phyloP scores from a whole-genome alignment of 176 grass and related monocot genomes.

The Zizania latifolia region DNA sequence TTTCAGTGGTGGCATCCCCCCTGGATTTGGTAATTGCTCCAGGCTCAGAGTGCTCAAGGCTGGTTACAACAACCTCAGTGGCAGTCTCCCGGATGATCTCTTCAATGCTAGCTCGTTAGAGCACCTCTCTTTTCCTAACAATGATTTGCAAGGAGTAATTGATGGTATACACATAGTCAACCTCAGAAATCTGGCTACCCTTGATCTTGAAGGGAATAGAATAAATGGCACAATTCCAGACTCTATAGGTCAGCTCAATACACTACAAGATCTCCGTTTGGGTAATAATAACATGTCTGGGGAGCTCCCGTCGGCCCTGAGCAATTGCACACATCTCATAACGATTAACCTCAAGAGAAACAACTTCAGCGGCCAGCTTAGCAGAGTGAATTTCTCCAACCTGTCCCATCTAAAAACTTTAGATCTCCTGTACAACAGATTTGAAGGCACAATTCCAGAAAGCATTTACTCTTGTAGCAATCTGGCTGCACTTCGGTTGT shows the following conservation, averaged over 20 bases:
- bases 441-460: slow-evolving; percentile 37
- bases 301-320: slow-evolving; percentile 28
- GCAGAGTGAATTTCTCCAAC: slow-evolving; percentile 31
- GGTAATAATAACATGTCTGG: slow-evolving; percentile 22
- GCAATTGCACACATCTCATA: slow-evolving; percentile 27
- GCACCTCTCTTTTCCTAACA: slow-evolving; percentile 26
- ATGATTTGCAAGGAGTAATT: slow-evolving; percentile 11
- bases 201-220: slow-evolving; percentile 28
- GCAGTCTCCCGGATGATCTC: slow-evolving; percentile 27
- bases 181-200: slow-evolving; percentile 20
- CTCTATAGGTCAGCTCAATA: slow-evolving; percentile 31
- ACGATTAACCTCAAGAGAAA: slow-evolving; percentile 19
- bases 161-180: neutral
- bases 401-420: slow-evolving; percentile 14
- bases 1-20: slow-evolving; percentile 16
- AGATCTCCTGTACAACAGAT: slow-evolving; percentile 24
- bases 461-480: slow-evolving; percentile 39
- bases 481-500: slow-evolving; percentile 28
- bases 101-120: slow-evolving; percentile 28
- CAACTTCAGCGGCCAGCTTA: slow-evolving; percentile 16
- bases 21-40: slow-evolving; percentile 28
- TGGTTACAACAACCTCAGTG: slow-evolving; percentile 24
- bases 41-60: slow-evolving; percentile 24
- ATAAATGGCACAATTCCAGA: slow-evolving; percentile 21
- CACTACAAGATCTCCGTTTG: slow-evolving; percentile 19